These are phyloP conservation scores for Rhodotorula diobovata DNA, from an alignment of 768 basidiomycete species.

Conservation along the genomic window DNA sequence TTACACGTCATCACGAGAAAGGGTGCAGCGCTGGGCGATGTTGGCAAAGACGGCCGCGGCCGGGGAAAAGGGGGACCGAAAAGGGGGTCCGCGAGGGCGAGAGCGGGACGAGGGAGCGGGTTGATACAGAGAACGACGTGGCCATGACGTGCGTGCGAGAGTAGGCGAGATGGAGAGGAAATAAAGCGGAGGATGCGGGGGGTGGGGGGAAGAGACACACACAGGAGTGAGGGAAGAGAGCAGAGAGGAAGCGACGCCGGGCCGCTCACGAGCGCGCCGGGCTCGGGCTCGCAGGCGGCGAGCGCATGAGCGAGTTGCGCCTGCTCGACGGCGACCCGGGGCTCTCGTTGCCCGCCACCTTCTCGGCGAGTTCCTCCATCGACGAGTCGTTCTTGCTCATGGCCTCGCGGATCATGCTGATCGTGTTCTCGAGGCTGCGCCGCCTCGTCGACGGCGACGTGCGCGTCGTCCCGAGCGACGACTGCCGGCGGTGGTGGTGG, in stretches of 20 bases:
- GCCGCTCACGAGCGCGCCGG: slow-evolving; percentile 12
- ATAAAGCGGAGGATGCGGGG: background rate
- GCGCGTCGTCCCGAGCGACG: slow-evolving; percentile 88
- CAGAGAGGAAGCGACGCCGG: background rate
- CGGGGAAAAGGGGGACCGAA: too few species aligned
- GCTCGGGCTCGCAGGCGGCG: slow-evolving; percentile 32
- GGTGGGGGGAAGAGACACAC: background rate
- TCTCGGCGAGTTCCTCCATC: slow-evolving; percentile 42
- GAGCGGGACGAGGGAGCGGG: too few species aligned
- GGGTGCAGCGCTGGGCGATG: too few species aligned
- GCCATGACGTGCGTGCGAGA: too few species aligned
- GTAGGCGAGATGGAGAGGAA: too few species aligned
- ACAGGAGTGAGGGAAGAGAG: background rate
- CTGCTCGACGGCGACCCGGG: slow-evolving; percentile 36
- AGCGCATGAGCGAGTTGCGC: slow-evolving; percentile 28
- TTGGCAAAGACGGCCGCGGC: too few species aligned
- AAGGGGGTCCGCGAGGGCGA: too few species aligned
- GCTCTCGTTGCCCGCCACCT: slow-evolving; percentile 37
- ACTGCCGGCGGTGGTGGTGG: slow-evolving; percentile 66
- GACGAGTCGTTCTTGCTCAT: slow-evolving; percentile 55
- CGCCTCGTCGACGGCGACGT: slow-evolving; percentile 89
- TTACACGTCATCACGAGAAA: too few species aligned
- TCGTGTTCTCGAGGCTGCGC: slow-evolving; percentile 89
- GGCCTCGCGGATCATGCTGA: slow-evolving; percentile 88
- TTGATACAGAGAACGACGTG: too few species aligned